These are phyloP conservation scores for Emergomyces pasteurianus DNA, from an alignment of 2,329 filamentous ascomycete genomes.

Conservation along the genomic window DNA sequence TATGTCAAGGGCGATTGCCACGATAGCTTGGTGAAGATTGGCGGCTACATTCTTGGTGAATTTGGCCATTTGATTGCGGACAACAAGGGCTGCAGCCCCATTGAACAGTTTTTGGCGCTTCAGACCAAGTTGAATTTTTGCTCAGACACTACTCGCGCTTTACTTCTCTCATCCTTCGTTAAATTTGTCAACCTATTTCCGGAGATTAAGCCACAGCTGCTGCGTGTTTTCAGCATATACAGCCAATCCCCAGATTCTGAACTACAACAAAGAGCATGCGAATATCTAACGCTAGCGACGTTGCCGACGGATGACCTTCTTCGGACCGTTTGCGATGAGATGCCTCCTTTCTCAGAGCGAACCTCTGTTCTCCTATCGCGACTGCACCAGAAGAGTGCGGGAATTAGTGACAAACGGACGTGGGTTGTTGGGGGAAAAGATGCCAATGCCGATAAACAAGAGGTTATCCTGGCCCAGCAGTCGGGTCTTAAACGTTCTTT, in stretches of 20 bases:
- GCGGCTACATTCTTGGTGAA: slow-evolving; percentile 87
- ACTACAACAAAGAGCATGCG: slow-evolving; percentile 88
- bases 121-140: slow-evolving; percentile 82
- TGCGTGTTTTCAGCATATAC: slow-evolving; percentile 82
- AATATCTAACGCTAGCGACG: slow-evolving; percentile 77
- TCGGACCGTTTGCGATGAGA: slow-evolving; percentile 91
- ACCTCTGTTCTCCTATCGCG: slow-evolving; percentile 84
- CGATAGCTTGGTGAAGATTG: slow-evolving; percentile 95
- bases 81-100: slow-evolving; percentile 80
- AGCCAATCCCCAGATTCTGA: slow-evolving; percentile 92
- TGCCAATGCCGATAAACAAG: slow-evolving; percentile 69
- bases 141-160: slow-evolving; percentile 79
- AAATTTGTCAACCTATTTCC: slow-evolving; percentile 98
- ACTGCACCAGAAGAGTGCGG: slow-evolving; percentile 86
- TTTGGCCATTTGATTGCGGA: slow-evolving; percentile 96
- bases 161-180: slow-evolving; percentile 89
- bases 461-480: slow-evolving; percentile 69
- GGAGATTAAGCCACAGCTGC: slow-evolving; percentile 90
- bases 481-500: slow-evolving; percentile 79
- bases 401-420: slow-evolving; percentile 86
- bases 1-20: slow-evolving; percentile 92
- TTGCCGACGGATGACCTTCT: slow-evolving; percentile 83
- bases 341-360: slow-evolving; percentile 94
- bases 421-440: slow-evolving; percentile 98
- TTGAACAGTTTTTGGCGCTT: slow-evolving; percentile 90